Evolutionary conservation across 2,329 filamentous ascomycete genomes (phyloP), one percentile per base, ranked within the genome.

Genomic region (Clonostachys rosea): DNA sequence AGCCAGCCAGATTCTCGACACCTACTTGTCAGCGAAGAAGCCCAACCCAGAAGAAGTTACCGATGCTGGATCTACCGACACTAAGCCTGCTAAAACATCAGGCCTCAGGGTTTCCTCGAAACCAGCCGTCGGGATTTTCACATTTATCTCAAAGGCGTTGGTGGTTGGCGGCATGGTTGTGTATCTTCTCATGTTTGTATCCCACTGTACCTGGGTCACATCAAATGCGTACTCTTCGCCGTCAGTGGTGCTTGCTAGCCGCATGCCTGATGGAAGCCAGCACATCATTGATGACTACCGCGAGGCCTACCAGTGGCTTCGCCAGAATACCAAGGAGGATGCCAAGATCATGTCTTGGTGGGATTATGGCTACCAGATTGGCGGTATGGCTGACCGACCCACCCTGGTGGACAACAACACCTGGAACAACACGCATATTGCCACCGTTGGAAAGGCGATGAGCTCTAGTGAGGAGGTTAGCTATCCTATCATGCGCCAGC

Each of bases 301-400:
- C 63, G 94, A 99, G 78, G 94, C 94, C 3, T 99, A 99, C 73
- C 95, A 99, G 73, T 99, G 94, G 94, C 84, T 99, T 44, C 88
- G 94, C 53, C 94, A 99, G 70, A 99, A 99, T 75, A 99, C 95
- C 10, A 79, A 86, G 50, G 81, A 92, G 56, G 89, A 96, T 59
- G 91, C 95, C 63, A 99, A 97, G 79, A 87, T 99, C 64, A 97
- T 97, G 92, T 94, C 91, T 2, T 99, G 94, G 94, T 99, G 94
- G 94, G 94, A 99, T 66, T 99, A 99, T 62, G 94, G 94, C 55
- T 99, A 99, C 74, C 94, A 99, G 73, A 99, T 99, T 68, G 94
- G 94, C 73, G 94, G 94, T 56, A 99, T 99, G 94, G 94, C 94
- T 44, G 94, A 99, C 67, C 83, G 94, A 47, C 94, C 94, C 34